Evolutionary conservation across 2,329 filamentous ascomycete genomes (phyloP).

Genomic region (Cladosporium velox): DNA sequence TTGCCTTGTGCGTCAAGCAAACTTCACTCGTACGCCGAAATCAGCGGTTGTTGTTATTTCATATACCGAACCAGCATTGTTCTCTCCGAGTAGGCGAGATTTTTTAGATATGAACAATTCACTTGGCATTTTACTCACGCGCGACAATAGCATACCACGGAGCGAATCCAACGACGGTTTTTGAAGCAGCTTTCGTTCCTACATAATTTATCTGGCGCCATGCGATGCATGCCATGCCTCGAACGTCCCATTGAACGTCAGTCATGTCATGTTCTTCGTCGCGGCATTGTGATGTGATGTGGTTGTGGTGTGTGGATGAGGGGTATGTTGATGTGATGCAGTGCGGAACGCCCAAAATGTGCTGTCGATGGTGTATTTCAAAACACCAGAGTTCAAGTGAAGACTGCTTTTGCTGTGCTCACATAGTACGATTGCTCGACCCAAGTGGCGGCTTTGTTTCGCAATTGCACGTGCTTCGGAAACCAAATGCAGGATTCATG

Average conservation of each 20-base stretch:
- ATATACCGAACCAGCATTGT: neutral
- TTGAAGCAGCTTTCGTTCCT: slow-evolving; percentile 21
- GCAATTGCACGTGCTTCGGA: neutral
- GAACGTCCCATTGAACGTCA: slow-evolving; percentile 16
- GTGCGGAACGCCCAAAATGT: slow-evolving; percentile 32
- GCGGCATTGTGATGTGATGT: slow-evolving; percentile 18
- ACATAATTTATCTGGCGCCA: slow-evolving; percentile 25
- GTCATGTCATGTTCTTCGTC: slow-evolving; percentile 18
- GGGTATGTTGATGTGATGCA: slow-evolving; percentile 21
- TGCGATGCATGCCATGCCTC: slow-evolving; percentile 20
- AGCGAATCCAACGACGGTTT: neutral
- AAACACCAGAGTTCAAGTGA: neutral
- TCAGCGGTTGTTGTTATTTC: neutral
- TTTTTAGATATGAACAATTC: neutral
- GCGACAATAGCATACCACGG: neutral
- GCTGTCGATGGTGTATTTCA: slow-evolving; percentile 12
- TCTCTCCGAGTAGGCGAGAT: neutral
- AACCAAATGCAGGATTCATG: slow-evolving; percentile 7
- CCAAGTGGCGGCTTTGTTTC: neutral
- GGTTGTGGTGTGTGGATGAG: slow-evolving; percentile 6
- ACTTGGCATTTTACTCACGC: neutral
- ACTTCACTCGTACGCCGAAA: neutral
- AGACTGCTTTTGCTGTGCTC: slow-evolving; percentile 2
- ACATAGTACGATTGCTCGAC: neutral
- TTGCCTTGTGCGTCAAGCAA: neutral